Evolutionary conservation across 345 rosid species (phyloP), one percentile per base, ranked within the genome.

Genomic region (Citropsis articulata): DNA sequence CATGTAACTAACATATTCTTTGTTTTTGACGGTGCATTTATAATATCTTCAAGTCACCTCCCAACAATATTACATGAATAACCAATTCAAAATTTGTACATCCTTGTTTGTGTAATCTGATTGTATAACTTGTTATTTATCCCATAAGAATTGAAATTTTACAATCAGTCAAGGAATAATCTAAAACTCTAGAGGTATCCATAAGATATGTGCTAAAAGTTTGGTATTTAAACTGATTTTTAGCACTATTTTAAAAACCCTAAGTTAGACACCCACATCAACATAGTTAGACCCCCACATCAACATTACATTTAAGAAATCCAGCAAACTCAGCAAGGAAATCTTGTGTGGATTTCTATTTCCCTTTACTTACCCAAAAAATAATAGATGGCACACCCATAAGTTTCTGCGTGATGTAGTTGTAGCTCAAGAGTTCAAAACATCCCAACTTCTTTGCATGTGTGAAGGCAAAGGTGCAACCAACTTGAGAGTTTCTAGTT

Each of bases 381-480:
- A 19, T 3, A 33, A 33, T 1, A 65, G 35, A 33, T 33, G 69
- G 25, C 42, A 19, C 24, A 28, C 10, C 33, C 21, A 50, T 25
- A 65, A 53, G n/a, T 33, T 33, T 13, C 7, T n/a, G 7, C 1
- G 22, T 45, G 57, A 2, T 9, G 5, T 25, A 13, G 30, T 27
- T 38, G 50, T 50, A 28, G 61, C 74, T 75, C 64, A 79, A 79
- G 88, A 81, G 66, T 84, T 89, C 84, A 93, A 81, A 56, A 86
- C 55, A 76, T 90, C 88, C 83, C 91, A 85, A 79, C 98, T 94
- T 76, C 80, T 88, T 81, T 89, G 90, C 99, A 96, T 92, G 84
- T 90, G 91, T 27, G 86, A 42, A 87, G 99, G 97, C 87, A 96
- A 83, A 0, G 97, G 92, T 79, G 98, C 95, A 72, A 84, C 90